Evolutionary conservation across 1,284 basidiomycete species (phyloP).

Genomic region (Golubevia pallescens): DNA sequence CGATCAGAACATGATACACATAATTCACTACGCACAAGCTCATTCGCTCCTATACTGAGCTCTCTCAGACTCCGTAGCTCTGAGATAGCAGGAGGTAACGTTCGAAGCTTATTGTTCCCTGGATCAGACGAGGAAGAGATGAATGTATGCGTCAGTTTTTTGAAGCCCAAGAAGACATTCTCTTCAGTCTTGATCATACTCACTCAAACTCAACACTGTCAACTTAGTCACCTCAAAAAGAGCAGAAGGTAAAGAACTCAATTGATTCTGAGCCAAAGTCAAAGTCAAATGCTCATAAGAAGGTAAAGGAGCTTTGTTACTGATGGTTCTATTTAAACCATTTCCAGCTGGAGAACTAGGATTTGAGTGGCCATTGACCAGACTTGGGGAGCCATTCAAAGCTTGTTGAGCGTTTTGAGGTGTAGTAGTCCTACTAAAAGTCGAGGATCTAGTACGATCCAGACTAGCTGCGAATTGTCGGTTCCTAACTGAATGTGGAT

Average conservation of each 20-base stretch:
- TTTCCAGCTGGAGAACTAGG: neutral
- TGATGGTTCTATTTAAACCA: neutral
- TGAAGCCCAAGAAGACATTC: neutral
- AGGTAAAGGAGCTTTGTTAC: neutral
- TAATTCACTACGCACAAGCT: constrained; percentile 9
- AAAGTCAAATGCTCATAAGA: constrained; percentile 13
- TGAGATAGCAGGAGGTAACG: constrained; percentile 49
- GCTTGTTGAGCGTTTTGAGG: neutral
- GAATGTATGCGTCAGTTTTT: neutral
- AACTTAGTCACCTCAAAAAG: constrained; percentile 55
- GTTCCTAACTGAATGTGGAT: neutral
- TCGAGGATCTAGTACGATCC: neutral
- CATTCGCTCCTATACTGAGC: constrained; percentile 48
- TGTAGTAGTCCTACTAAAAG: neutral
- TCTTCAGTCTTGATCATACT: neutral
- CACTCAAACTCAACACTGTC: constrained; percentile 52
- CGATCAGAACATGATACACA: neutral
- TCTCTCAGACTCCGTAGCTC: constrained; percentile 49
- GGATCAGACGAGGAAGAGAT: neutral
- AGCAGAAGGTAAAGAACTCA: constrained; percentile 48
- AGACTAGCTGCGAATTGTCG: neutral
- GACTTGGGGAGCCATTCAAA: neutral
- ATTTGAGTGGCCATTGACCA: neutral
- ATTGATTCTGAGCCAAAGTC: constrained; percentile 31
- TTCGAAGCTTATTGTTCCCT: constrained; percentile 35